Evolutionary conservation across 208 protist species (phyloP), one percentile per base, ranked within the genome.

Genomic region (Kentomonas sorsogonicus): DNA sequence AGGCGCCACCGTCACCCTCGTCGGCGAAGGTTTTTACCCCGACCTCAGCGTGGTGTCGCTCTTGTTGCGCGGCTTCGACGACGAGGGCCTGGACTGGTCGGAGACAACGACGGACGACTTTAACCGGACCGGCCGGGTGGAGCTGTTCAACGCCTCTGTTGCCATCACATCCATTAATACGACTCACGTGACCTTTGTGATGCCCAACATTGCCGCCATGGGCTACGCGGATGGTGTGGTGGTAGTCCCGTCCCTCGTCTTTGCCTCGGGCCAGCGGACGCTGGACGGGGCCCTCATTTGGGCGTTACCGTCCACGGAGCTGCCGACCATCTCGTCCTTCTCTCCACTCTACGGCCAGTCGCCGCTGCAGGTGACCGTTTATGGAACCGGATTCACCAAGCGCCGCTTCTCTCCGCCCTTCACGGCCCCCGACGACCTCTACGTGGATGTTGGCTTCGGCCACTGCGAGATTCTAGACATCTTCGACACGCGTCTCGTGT

Each of bases 371-470:
- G 44, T 79, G 29, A 54, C 47, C 18, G 43, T 79, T 29, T 72
- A 72, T 61, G 73, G 73, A 40, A 43, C 58, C 1, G 73, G 73
- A 4, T 79, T 79, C 53, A 73, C 66, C 25, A 70, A 69, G 48
- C 58, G 74, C 5, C 16, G 20, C 6, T 25, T 63, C 57, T 74
- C 73, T 3, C 67, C 73, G 0, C 34, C 31, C 34, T 45, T 15
- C 43, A 10, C 43, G 18, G 20, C 20, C 6, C 43, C 15, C 18
- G 20, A 6, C 43, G 18, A 25, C 18, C 3, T 15, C 22, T 72
- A 79, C 56, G 43, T 79, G 22, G 66, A 65, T 29, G 60, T 79
- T 3, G 73, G 63, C 41, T 22, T 40, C 10, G 67, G 63, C 22
- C 47, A 3, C 1, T 79, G 73, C 50, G 10, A 30, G 22, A 70